Percentiles rank a stretch among this genome's conserved stretches.
phyloP scores from a whole-genome alignment of 139 green algal genomes.

The Chlorella sp. region DNA sequence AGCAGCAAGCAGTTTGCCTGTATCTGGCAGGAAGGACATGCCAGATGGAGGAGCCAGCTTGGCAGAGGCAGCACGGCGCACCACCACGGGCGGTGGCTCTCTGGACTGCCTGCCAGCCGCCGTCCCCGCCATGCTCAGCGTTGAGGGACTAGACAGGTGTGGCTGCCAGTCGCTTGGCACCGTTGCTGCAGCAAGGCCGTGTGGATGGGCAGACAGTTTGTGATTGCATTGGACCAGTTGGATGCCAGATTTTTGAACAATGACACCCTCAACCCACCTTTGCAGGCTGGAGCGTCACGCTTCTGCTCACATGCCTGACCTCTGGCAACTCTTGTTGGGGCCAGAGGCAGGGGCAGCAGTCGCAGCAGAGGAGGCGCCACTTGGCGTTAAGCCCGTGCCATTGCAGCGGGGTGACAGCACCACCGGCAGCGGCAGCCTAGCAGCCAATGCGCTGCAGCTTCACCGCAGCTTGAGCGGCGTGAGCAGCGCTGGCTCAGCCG shows the following conservation, averaged over 20 bases:
- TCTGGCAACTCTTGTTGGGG: conserved; percentile 20
- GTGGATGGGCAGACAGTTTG: too few relatives aligned
- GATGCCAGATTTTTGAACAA: too few relatives aligned
- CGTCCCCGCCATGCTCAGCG: conserved; percentile 6
- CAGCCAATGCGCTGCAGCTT: background rate
- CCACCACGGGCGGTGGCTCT: background rate
- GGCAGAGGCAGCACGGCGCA: background rate
- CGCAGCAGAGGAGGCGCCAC: too few relatives aligned
- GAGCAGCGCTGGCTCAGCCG: too few relatives aligned
- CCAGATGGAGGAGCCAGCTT: background rate
- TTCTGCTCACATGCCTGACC: conserved; percentile 27
- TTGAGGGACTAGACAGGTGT: conserved; percentile 33
- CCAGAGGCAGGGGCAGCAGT: background rate
- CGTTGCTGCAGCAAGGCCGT: background rate
- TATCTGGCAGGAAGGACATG: background rate
- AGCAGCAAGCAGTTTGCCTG: background rate
- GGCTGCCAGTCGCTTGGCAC: background rate
- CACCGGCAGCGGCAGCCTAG: background rate
- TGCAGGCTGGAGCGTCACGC: conserved; percentile 37
- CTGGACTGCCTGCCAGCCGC: background rate
- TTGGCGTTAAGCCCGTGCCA: background rate
- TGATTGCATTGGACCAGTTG: too few relatives aligned
- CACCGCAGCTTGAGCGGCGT: too few relatives aligned
- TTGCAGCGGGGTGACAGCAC: background rate
- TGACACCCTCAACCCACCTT: background rate